Evolutionary conservation across 306 rosid species (phyloP).

Genomic region (Vicia faba): DNA sequence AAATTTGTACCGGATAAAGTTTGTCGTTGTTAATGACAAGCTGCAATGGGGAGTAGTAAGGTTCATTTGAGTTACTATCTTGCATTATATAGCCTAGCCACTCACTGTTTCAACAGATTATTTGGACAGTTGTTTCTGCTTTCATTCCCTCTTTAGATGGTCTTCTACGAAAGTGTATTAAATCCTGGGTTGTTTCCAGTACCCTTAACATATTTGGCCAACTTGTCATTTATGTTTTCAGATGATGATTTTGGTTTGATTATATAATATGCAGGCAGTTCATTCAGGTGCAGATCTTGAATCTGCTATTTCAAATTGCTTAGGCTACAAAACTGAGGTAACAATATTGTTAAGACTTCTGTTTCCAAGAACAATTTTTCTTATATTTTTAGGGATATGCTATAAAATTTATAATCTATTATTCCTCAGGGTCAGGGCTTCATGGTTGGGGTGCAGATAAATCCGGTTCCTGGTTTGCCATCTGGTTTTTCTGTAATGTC

Average conservation of each 20-base stretch:
- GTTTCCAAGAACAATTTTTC: constrained; percentile 24
- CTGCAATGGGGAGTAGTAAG: background rate
- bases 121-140: constrained; percentile 31
- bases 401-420: constrained; percentile 24
- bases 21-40: constrained; percentile 29
- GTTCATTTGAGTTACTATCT: constrained; percentile 26
- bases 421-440: constrained; percentile 93
- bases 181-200: constrained; percentile 26
- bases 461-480: constrained; percentile 91
- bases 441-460: constrained; percentile 97
- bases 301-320: constrained; percentile 80
- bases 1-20: background rate
- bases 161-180: constrained; percentile 32
- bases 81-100: constrained; percentile 21
- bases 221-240: constrained; percentile 27
- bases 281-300: constrained; percentile 99
- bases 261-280: constrained; percentile 72
- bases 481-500: constrained; percentile 77
- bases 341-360: constrained; percentile 30
- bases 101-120: constrained; percentile 23
- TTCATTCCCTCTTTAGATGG: constrained; percentile 17
- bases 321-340: constrained; percentile 94
- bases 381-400: constrained; percentile 37
- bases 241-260: constrained; percentile 26
- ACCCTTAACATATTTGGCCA: constrained; percentile 34